Evolutionary conservation across 345 rosid species (phyloP).

Genomic region (Rhodomyrtus tomentosa): DNA sequence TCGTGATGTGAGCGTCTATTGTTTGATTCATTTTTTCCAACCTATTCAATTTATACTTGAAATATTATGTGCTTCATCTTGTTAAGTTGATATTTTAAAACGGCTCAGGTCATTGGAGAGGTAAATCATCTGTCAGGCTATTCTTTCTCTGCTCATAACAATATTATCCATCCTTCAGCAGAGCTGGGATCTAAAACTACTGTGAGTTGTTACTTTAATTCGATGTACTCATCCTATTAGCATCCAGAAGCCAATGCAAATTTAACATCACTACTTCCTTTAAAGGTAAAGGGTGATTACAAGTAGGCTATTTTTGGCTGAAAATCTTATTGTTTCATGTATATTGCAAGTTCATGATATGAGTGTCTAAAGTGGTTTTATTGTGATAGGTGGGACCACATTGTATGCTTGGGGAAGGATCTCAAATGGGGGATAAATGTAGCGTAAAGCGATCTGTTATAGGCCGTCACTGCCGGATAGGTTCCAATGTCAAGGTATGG

Average conservation of each 20-base stretch:
- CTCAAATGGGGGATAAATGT: conserved; percentile 94
- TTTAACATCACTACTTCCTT: not conserved
- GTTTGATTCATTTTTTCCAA: not conserved
- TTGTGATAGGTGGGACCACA: conserved; percentile 74
- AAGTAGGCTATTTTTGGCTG: not conserved
- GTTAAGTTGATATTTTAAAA: not conserved
- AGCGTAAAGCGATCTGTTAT: conserved; percentile 92
- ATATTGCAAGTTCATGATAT: not conserved
- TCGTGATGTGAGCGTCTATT: conserved; percentile 59
- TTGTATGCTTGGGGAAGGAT: conserved; percentile 91
- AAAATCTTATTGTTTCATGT: not conserved
- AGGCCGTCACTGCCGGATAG: conserved; percentile 94
- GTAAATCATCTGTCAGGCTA: conserved; percentile 78
- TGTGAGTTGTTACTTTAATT: conserved; percentile 21
- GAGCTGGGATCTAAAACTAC: conserved; percentile 89
- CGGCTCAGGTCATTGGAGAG: conserved; percentile 71
- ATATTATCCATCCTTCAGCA: conserved; percentile 67
- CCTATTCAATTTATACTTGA: not conserved
- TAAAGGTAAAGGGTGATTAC: not conserved
- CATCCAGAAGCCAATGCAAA: not conserved
- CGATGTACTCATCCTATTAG: not conserved
- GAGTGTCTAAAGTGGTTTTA: not conserved
- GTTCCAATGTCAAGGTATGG: conserved; percentile 90
- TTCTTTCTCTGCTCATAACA: conserved; percentile 68
- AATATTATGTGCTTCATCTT: not conserved